Percentiles rank a stretch among this genome's conserved stretches.
phyloP scores from a whole-genome alignment of 2,329 filamentous ascomycete genomes.

The Penicillium corylophilum region DNA sequence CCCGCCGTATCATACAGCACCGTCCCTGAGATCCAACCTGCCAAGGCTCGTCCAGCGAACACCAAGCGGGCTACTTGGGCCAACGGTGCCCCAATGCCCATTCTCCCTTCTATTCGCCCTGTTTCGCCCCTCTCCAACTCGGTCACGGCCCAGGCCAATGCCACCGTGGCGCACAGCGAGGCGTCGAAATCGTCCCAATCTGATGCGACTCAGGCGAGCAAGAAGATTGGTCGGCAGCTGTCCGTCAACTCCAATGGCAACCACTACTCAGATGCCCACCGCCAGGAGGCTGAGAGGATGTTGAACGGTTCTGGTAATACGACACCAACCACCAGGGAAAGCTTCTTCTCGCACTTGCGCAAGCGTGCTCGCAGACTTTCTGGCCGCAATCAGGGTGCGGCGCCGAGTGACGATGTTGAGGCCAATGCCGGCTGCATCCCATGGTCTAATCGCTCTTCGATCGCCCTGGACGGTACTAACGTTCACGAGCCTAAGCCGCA shows the following conservation, averaged over 20 bases:
- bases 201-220: conserved; percentile 62
- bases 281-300: conserved; percentile 86
- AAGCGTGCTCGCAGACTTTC: conserved; percentile 92
- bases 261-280: conserved; percentile 85
- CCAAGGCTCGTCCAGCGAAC: conserved; percentile 58
- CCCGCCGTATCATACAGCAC: conserved; percentile 44
- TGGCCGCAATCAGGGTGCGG: conserved; percentile 80
- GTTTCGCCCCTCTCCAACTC: conserved; percentile 96
- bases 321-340: conserved; percentile 78
- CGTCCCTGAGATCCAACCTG: conserved; percentile 43
- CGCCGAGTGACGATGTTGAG: conserved; percentile 83
- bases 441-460: conserved; percentile 83
- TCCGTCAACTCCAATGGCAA: conserved; percentile 91
- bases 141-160: conserved; percentile 83
- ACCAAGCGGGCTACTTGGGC: conserved; percentile 92
- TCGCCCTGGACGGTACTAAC: conserved; percentile 66
- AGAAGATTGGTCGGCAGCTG: conserved; percentile 93
- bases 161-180: conserved; percentile 58
- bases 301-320: conserved; percentile 78
- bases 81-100: conserved; percentile 86
- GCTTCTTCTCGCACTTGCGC: conserved; percentile 95
- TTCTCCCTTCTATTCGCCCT: conserved; percentile 88
- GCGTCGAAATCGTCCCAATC: conserved; percentile 27
- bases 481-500: conserved; percentile 46
- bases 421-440: conserved; percentile 89